Percentiles rank a stretch among this genome's conserved stretches.
Evolutionary conservation across 345 rosid species (phyloP).

Genomic region (Moricandia arvensis): DNA sequence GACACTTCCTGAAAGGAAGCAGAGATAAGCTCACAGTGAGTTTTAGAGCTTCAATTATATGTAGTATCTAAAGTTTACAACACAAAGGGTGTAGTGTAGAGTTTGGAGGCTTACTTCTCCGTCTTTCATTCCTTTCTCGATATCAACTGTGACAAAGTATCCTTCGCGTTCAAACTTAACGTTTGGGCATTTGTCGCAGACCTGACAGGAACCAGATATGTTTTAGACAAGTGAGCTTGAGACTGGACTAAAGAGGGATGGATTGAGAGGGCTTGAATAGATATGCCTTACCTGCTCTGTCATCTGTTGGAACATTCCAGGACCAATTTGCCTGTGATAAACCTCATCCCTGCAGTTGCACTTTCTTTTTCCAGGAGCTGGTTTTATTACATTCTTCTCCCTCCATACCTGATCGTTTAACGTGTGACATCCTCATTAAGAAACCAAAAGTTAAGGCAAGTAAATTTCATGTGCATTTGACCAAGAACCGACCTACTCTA

Average conservation of each 20-base stretch:
- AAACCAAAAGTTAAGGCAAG: conserved; percentile 12
- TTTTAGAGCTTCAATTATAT: not conserved
- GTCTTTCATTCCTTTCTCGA: conserved; percentile 98
- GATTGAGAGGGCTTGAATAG: not conserved
- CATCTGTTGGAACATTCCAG: conserved; percentile 99
- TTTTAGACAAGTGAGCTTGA: not conserved
- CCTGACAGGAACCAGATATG: conserved; percentile 47
- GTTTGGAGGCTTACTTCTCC: conserved; percentile 71
- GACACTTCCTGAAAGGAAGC: conserved; percentile 68
- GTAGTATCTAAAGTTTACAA: not conserved
- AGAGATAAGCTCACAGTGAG: not conserved
- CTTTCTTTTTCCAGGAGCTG: conserved; percentile 90
- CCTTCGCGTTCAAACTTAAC: conserved; percentile 86
- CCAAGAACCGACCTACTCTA: not conserved
- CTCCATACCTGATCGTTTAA: conserved; percentile 76
- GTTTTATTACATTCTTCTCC: conserved; percentile 86
- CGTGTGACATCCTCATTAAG: conserved; percentile 6
- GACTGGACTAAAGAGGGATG: not conserved
- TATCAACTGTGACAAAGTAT: conserved; percentile 82
- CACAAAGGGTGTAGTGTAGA: not conserved
- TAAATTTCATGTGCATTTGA: not conserved
- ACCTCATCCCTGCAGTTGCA: conserved; percentile 99
- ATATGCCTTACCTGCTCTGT: conserved; percentile 68
- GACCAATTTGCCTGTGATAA: conserved; percentile 96
- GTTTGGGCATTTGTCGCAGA: conserved; percentile 97